These are phyloP conservation scores for Wickerhamomyces strasburgensis DNA, from an alignment of 805 yeast genomes.

Conservation along the genomic window DNA sequence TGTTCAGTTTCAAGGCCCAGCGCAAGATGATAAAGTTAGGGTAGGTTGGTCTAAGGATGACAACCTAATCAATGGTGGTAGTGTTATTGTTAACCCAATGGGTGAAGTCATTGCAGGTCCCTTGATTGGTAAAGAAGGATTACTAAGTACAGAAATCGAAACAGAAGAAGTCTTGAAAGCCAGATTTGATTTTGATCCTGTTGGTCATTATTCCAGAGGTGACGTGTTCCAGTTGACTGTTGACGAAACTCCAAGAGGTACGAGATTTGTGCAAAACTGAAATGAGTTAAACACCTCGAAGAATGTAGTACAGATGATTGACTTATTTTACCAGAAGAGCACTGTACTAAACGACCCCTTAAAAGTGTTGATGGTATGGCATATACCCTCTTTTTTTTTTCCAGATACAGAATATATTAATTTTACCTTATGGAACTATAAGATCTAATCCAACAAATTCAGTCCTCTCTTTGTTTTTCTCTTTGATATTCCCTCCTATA, in stretches of 20 bases:
- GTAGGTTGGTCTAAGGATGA: constrained; percentile 29
- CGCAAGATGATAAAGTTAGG: constrained; percentile 24
- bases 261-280: constrained; percentile 9
- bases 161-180: constrained; percentile 33
- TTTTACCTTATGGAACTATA: too few species aligned
- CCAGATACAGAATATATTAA: too few species aligned
- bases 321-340: too few species aligned
- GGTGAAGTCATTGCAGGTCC: constrained; percentile 43
- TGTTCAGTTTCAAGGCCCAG: constrained; percentile 35
- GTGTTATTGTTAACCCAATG: constrained; percentile 35
- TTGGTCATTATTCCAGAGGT: constrained; percentile 40
- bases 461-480: too few species aligned
- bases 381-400: too few species aligned
- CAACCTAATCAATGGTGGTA: constrained; percentile 37
- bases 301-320: too few species aligned
- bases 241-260: constrained; percentile 30
- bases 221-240: constrained; percentile 40
- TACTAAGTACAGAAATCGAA: constrained; percentile 37
- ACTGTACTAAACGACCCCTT: too few species aligned
- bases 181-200: constrained; percentile 37
- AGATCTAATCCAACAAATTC: too few species aligned
- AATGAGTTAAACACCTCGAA: neutral
- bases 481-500: too few species aligned
- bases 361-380: too few species aligned
- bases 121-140: constrained; percentile 35